Evolutionary conservation across 805 yeast species (phyloP).

Genomic region (Spencermartinsiella europaea): DNA sequence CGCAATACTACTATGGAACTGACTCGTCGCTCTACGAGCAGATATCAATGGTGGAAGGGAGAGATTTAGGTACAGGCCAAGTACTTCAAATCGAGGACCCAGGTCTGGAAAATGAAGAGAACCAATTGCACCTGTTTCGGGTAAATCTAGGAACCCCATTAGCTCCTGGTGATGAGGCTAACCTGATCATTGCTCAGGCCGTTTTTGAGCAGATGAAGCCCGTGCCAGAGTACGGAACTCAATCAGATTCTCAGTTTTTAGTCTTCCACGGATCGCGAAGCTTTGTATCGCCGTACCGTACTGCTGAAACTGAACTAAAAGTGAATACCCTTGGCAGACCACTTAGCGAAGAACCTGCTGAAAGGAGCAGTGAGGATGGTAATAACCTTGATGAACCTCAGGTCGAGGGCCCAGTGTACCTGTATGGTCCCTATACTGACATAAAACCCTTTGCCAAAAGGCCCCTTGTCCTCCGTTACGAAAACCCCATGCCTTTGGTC

Average conservation of each 20-base stretch:
- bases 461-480: constrained; percentile 55
- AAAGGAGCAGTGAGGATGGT: too few species aligned
- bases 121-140: constrained; percentile 38
- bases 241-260: constrained; percentile 59
- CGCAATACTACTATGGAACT: constrained; percentile 53
- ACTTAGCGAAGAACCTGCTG: constrained; percentile 31
- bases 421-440: constrained; percentile 51
- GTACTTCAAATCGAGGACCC: constrained; percentile 26
- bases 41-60: constrained; percentile 44
- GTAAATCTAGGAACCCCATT: constrained; percentile 59
- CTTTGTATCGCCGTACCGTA: constrained; percentile 58
- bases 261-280: constrained; percentile 49
- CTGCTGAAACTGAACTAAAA: constrained; percentile 27
- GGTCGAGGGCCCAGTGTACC: constrained; percentile 31
- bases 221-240: constrained; percentile 54
- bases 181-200: constrained; percentile 46
- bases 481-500: constrained; percentile 60
- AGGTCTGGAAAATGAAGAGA: constrained; percentile 26
- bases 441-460: constrained; percentile 43
- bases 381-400: constrained; percentile 34
- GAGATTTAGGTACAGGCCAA: constrained; percentile 26
- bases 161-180: constrained; percentile 52
- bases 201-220: constrained; percentile 49
- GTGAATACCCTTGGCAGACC: constrained; percentile 16
- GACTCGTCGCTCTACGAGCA: constrained; percentile 43